These are phyloP conservation scores for Vickermania spadyakhi DNA, from an alignment of 208 protist species.

Conservation along the genomic window DNA sequence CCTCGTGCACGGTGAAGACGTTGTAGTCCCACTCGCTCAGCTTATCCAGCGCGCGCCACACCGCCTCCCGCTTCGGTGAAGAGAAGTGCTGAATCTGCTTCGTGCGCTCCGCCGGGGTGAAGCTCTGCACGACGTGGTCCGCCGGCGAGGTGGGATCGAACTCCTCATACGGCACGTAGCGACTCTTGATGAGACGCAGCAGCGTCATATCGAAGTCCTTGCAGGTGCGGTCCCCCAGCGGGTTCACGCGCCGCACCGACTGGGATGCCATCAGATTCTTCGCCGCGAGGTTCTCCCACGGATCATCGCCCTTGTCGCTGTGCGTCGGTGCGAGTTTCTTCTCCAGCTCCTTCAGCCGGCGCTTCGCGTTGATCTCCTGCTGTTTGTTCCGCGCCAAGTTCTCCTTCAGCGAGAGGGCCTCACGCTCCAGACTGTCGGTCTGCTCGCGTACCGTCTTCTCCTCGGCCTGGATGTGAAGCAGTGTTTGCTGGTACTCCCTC, in stretches of 20 bases:
- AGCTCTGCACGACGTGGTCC: slow-evolving; percentile 65
- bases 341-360: slow-evolving; percentile 55
- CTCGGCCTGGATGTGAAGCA: slow-evolving; percentile 22
- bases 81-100: slow-evolving; percentile 22
- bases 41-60: slow-evolving; percentile 61
- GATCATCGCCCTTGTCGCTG: slow-evolving; percentile 19
- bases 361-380: slow-evolving; percentile 31
- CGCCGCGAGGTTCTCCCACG: slow-evolving; percentile 29
- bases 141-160: slow-evolving; percentile 24
- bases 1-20: slow-evolving; percentile 71
- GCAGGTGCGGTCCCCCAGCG: slow-evolving; percentile 51
- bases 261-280: slow-evolving; percentile 18
- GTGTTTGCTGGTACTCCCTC: slow-evolving; percentile 50
- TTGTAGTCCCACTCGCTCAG: slow-evolving; percentile 85
- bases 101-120: slow-evolving; percentile 34
- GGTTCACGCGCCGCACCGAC: slow-evolving; percentile 36
- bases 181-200: slow-evolving; percentile 81
- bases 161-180: slow-evolving; percentile 38
- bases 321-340: slow-evolving; percentile 22
- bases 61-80: slow-evolving; percentile 16
- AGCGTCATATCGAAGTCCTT: slow-evolving; percentile 70
- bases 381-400: slow-evolving; percentile 40
- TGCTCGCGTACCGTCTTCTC: slow-evolving; percentile 23
- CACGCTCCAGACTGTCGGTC: slow-evolving; percentile 44
- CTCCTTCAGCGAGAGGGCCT: slow-evolving; percentile 63